Conservation (phyloP, 75 land plant species). For the Chamaecyparis obtusa region DNA sequence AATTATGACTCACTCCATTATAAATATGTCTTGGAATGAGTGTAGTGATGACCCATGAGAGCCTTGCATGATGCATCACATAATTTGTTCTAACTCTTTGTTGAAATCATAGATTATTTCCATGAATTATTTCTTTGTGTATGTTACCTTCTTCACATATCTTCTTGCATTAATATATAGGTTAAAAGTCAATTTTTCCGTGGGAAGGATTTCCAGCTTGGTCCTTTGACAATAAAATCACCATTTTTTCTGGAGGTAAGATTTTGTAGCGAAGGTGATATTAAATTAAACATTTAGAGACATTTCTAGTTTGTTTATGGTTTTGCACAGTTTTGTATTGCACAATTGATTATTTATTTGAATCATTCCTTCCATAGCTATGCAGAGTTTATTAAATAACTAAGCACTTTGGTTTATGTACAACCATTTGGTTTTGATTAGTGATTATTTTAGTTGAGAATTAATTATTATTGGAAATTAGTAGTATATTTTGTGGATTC, state of each 20-base stretch:
- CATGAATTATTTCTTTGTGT: not conserved
- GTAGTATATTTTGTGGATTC: not conserved
- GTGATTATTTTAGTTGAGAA: not conserved
- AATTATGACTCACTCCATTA: not conserved
- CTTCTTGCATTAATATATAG: not conserved
- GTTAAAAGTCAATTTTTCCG: conserved; percentile 11
- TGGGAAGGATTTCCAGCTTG: conserved; percentile 7
- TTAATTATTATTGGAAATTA: not conserved
- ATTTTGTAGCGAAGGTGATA: not conserved
- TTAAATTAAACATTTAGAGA: not conserved
- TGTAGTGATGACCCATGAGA: not conserved
- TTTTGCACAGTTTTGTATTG: not conserved
- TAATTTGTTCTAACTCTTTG: not conserved
- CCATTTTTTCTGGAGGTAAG: conserved; percentile 11
- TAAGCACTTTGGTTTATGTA: not conserved
- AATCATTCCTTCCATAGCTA: not conserved
- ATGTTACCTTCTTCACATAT: not conserved
- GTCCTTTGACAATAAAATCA: conserved; percentile 3
- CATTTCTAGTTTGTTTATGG: not conserved
- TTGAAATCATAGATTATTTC: not conserved
- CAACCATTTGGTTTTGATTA: not conserved
- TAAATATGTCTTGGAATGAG: not conserved
- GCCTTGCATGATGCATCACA: not conserved
- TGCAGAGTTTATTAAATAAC: not conserved
- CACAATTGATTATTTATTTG: not conserved